Base-by-base conservation (phyloP, 2,329 filamentous ascomycete species). In the Acrocalymma vagum region DNA sequence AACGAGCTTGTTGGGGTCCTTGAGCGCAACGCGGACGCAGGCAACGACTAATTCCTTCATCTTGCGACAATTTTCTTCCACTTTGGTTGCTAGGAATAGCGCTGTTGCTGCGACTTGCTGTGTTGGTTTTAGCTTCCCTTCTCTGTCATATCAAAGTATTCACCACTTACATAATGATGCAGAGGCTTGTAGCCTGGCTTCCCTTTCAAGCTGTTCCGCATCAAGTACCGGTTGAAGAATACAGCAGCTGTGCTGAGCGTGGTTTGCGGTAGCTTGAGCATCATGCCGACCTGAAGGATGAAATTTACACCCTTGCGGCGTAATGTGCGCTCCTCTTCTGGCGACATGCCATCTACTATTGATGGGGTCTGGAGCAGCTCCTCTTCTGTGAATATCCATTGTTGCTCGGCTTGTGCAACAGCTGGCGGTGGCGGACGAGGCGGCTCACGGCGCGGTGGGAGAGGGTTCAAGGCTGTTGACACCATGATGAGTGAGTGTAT, bases 181-280 rank as follows among this genome's bases (percentile, higher is more conserved):
- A 95, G 82, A 10, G 90, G 90, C 29, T 75, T 76, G 36, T 77
- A 77, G 38, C 74, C 74, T 50, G 84, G 88, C 60, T 87, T 82
- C 58, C 86, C 81, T 32, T 87, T 85, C 81, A 95, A 86, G 63
- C 85, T 93, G 63, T 80, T 85, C 50, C 91, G 86, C 90, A 97
- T 96, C 67, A 91, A 92, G 69, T 96, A 97, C 21, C 94, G 84
- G 70, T 99, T 93, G 69, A 99, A 92, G 75, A 95, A 97, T 28
- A 96, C 87, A 13, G 89, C 88, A 1, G 94, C 94, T 0, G 95
- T 95, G 71, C 88, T 92, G 27, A 99, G 78, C 0, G 94, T 97
- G 40, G 94, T 84, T 69, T 96, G 92, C 9, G 93, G 93, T 33
- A 97, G 77, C 66, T 95, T 93, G 36, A 97, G 81, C 76, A 96